phyloP scores from a whole-genome alignment of 768 basidiomycete genomes.

The Lepiota subincarnata region DNA sequence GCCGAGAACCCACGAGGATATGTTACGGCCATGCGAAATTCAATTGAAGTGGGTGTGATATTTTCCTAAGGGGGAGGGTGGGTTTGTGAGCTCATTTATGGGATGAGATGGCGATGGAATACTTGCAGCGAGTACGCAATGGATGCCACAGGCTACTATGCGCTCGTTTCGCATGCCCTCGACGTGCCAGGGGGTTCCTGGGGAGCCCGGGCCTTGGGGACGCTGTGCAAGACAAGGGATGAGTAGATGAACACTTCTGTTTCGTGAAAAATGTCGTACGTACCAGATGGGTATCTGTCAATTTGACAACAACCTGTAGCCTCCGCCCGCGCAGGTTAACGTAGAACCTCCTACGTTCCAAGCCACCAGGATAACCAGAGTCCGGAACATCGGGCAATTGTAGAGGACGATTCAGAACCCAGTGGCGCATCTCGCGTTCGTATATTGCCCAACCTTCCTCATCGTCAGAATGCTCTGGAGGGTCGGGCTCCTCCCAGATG shows the following conservation, averaged over 20 bases:
- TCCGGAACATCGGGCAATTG: conserved; percentile 41
- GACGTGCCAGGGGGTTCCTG: conserved; percentile 42
- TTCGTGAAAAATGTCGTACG: conserved; percentile 25
- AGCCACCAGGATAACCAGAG: conserved; percentile 40
- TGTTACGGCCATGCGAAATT: conserved; percentile 51
- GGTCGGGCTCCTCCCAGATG: conserved; percentile 45
- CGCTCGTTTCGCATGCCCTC: conserved; percentile 52
- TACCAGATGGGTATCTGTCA: conserved; percentile 40
- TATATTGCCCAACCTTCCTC: conserved; percentile 44
- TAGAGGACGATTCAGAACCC: conserved; percentile 40
- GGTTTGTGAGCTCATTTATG: conserved; percentile 1
- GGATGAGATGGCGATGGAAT: not conserved
- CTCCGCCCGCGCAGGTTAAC: conserved; percentile 34
- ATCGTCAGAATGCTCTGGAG: conserved; percentile 45
- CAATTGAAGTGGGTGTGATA: conserved; percentile 28
- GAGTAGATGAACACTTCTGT: not conserved
- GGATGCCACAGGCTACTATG: conserved; percentile 43
- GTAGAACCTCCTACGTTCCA: conserved; percentile 36
- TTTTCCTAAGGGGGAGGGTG: conserved; percentile 34
- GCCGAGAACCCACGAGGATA: conserved; percentile 39
- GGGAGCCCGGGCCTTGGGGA: conserved; percentile 29
- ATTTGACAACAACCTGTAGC: conserved; percentile 39
- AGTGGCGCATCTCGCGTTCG: conserved; percentile 37
- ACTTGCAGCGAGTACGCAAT: conserved; percentile 37
- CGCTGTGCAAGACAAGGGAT: conserved; percentile 9